Percentiles rank a stretch among this genome's conserved stretches.
phyloP scores from a whole-genome alignment of 495 filamentous ascomycete species.

The Xylaria venustula region DNA sequence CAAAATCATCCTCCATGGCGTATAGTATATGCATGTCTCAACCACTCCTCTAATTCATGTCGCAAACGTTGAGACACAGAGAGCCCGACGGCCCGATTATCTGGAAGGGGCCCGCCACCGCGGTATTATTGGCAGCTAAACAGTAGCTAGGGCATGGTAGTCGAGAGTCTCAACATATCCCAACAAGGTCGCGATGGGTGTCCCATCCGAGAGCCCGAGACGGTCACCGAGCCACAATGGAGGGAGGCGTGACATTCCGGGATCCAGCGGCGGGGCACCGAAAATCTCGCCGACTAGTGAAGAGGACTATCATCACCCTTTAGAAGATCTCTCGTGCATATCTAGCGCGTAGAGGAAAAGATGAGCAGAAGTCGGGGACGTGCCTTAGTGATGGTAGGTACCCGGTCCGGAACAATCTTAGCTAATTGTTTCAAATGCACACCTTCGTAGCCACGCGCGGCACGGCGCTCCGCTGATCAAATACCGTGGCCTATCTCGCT shows the following conservation, averaged over 20 bases:
- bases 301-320: no score
- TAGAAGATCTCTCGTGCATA: no score
- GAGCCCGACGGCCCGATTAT: conserved; percentile 9
- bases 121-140: neutral
- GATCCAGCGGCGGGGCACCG: neutral
- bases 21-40: neutral
- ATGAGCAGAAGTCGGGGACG: neutral
- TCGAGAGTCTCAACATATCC: neutral
- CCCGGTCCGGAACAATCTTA: neutral
- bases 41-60: neutral
- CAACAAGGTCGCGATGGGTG: neutral
- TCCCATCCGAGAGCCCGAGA: neutral
- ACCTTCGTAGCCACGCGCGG: neutral
- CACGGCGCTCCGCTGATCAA: neutral
- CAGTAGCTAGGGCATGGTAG: neutral
- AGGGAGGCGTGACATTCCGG: conserved; percentile 12
- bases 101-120: neutral
- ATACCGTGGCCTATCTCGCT: no score
- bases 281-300: neutral
- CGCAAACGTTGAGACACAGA: neutral
- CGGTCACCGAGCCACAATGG: neutral
- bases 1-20: neutral
- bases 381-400: neutral
- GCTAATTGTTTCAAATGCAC: conserved; percentile 3
- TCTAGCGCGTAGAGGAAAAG: neutral